Conservation (phyloP, 148 eudicot species). For the Camellia sinensis region DNA sequence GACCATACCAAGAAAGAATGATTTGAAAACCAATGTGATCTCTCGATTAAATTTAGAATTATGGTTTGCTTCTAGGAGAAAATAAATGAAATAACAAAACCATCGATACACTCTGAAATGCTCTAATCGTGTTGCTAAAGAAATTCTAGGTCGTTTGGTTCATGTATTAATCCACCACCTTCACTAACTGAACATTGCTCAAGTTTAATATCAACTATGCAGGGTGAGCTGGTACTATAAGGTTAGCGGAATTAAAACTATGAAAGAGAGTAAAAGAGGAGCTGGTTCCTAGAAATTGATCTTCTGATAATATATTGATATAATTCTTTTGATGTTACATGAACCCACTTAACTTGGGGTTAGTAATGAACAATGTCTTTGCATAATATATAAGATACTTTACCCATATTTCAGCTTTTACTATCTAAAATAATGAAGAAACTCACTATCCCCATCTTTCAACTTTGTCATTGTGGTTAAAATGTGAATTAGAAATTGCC, state of each 20-base stretch:
- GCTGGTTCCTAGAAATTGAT: not conserved
- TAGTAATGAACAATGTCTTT: too few relatives aligned
- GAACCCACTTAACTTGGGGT: too few relatives aligned
- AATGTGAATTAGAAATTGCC: not conserved
- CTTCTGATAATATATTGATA: not conserved
- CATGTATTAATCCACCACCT: not conserved
- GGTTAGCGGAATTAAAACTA: not conserved
- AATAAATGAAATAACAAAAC: not conserved
- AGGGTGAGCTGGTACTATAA: not conserved
- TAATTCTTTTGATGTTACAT: not conserved
- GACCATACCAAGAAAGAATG: not conserved
- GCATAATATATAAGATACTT: too few relatives aligned
- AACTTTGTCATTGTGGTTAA: too few relatives aligned
- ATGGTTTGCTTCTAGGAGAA: not conserved
- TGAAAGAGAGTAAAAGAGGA: not conserved
- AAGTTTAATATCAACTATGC: not conserved
- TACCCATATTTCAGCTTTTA: too few relatives aligned
- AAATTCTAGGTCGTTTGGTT: not conserved
- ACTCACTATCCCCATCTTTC: too few relatives aligned
- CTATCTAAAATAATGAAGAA: too few relatives aligned
- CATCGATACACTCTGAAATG: not conserved
- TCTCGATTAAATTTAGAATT: not conserved
- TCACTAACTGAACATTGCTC: not conserved
- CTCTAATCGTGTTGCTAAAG: not conserved
- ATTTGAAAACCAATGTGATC: not conserved